A percentile compares a stretch with the other conserved stretches of the same genome.
Conservation (phyloP, 441 rosid species). For the Hura crepitans region DNA sequence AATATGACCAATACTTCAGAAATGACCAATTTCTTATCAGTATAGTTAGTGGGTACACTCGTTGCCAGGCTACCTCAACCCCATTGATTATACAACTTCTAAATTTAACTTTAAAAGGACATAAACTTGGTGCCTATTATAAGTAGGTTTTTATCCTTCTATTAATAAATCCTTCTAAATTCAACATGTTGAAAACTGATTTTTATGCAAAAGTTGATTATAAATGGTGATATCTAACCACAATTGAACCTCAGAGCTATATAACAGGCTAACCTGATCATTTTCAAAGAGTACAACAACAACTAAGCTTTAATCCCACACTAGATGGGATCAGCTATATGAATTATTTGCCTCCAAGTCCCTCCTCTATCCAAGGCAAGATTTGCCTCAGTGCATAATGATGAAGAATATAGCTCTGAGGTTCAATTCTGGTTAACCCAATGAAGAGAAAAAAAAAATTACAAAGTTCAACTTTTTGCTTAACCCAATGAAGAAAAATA, state of each 20-base stretch:
- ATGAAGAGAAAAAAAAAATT: too few species aligned
- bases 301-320: not conserved
- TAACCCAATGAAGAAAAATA: not conserved
- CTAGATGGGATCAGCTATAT: too few species aligned
- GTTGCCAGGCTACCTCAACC: not conserved
- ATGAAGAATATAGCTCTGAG: too few species aligned
- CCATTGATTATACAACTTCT: not conserved
- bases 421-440: too few species aligned
- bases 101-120: not conserved
- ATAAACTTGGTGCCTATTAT: not conserved
- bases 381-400: too few species aligned
- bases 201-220: not conserved
- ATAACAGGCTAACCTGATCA: not conserved
- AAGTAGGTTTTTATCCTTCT: not conserved
- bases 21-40: not conserved
- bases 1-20: not conserved
- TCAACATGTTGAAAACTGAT: not conserved
- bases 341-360: too few species aligned
- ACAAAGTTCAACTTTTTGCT: too few species aligned
- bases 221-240: not conserved
- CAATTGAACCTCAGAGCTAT: constrained; percentile 4
- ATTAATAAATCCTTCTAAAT: not conserved
- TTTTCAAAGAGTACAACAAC: not conserved
- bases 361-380: too few species aligned
- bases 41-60: not conserved